These are phyloP conservation scores for Penicillium bovifimosum DNA, from an alignment of 495 filamentous ascomycete species.

Conservation along the genomic window DNA sequence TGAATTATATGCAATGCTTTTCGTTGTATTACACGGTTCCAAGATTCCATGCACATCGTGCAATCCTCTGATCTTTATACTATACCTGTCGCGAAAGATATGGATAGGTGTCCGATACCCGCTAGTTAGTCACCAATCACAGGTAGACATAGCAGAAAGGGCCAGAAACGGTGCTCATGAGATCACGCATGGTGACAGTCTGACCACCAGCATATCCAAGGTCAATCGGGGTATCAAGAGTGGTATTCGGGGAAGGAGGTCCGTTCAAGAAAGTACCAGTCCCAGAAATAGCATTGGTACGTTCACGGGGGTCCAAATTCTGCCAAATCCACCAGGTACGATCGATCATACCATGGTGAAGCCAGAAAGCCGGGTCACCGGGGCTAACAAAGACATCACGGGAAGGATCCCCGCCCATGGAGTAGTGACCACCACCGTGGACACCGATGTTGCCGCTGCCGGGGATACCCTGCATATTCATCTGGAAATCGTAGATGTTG, in stretches of 20 bases:
- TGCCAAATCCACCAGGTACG: slow-evolving; percentile 70
- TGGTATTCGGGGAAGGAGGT: slow-evolving; percentile 44
- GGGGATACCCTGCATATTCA: slow-evolving; percentile 47
- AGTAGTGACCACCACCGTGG: slow-evolving; percentile 60
- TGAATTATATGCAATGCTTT: background rate
- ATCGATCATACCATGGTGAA: slow-evolving; percentile 68
- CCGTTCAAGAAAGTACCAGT: slow-evolving; percentile 54
- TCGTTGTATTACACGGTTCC: background rate
- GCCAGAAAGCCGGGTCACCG: slow-evolving; percentile 62
- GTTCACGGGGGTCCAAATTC: slow-evolving; percentile 44
- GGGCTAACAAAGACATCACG: slow-evolving; percentile 55
- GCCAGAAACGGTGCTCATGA: slow-evolving; percentile 48
- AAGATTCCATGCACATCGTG: background rate
- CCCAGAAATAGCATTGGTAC: slow-evolving; percentile 44
- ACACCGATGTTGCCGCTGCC: slow-evolving; percentile 46
- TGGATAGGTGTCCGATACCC: background rate
- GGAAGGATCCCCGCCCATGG: slow-evolving; percentile 56
- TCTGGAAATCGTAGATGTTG: slow-evolving; percentile 48
- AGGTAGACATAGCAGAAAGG: slow-evolving; percentile 55
- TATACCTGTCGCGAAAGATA: no score
- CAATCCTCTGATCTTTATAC: background rate
- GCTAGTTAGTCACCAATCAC: slow-evolving; percentile 3
- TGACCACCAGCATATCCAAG: slow-evolving; percentile 36
- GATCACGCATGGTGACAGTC: slow-evolving; percentile 36
- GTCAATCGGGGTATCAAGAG: slow-evolving; percentile 41